Conservation (phyloP, 176 grass and related monocot genomes). For the Oryza longistaminata region DNA sequence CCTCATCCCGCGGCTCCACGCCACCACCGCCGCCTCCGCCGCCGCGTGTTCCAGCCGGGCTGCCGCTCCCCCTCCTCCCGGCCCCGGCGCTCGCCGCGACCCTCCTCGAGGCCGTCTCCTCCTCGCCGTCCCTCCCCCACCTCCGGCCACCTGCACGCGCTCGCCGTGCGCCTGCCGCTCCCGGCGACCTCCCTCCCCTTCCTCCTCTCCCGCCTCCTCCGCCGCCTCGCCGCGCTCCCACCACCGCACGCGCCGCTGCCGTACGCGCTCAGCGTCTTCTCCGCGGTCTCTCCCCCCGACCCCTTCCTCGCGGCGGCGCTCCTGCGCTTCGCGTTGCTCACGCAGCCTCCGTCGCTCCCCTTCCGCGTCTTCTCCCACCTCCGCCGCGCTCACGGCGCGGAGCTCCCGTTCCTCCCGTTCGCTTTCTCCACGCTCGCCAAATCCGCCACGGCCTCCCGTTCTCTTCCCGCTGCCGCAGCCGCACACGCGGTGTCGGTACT, state of each 20-base stretch:
- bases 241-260: constrained; percentile 38
- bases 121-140: constrained; percentile 35
- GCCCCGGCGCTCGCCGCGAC: constrained; percentile 36
- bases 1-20: not conserved
- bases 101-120: constrained; percentile 40
- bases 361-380: constrained; percentile 52
- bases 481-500: constrained; percentile 34
- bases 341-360: constrained; percentile 24
- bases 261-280: constrained; percentile 48
- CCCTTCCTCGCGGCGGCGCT: constrained; percentile 53
- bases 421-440: constrained; percentile 51
- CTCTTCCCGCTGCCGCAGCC: constrained; percentile 19
- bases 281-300: constrained; percentile 37
- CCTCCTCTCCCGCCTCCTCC: constrained; percentile 51
- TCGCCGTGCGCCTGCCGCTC: constrained; percentile 45
- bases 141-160: constrained; percentile 54
- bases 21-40: not conserved
- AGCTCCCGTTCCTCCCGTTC: constrained; percentile 55
- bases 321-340: constrained; percentile 48
- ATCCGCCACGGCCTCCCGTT: constrained; percentile 41
- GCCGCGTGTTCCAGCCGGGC: not conserved
- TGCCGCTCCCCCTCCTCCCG: constrained; percentile 47
- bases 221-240: constrained; percentile 41
- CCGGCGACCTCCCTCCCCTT: not conserved
- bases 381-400: constrained; percentile 19